Base-by-base conservation (phyloP, 2,329 filamentous ascomycete genomes). In the Cordyceps fumosorosea region DNA sequence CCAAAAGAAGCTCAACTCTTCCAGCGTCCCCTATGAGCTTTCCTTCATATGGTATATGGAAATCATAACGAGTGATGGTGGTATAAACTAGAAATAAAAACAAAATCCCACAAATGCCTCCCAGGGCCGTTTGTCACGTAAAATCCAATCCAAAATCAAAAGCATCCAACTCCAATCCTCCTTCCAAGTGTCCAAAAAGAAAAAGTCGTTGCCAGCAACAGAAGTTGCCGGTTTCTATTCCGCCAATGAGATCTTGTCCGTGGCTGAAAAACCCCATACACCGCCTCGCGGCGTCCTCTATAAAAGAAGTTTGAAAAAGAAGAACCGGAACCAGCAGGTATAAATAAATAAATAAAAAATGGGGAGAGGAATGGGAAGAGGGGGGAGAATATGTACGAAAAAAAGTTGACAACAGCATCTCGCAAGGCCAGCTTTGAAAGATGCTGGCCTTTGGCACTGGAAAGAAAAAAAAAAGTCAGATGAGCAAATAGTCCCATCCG, bases 401-500 rank as follows among this genome's bases (percentile, higher is more conserved):
- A 64, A 56, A 63, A 64, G n/a, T 56, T 59, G 59, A 56, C 64
- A 65, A 62, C 60, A 64, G 64, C 67, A 67, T 66, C 66, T 66
- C 64, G 68, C 65, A 67, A 66, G 63, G 66, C 57, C 55, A 60
- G 55, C 54, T 52, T 58, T 53, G 55, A 62, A 60, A 24, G 40
- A 40, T 44, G 34, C 47, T 37, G 34, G n/a, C 55, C 55, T 48
- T 57, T 24, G 3, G 44, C 26, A 24, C n/a, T 18, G 10, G 60
- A 26, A 63, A 34, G 65, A 62, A 56, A 40, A 63, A 34, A 65
- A 62, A 56, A 40, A 54, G 59, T 60, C 64, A 96, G 77, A 97
- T 93, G 75, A 97, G 84, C 75, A 97, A 82, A 78, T 91, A 95
- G 74, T 96, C 91, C 93, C 91, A 96, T 69, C 86, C 86, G 79